A percentile compares a stretch with the other conserved stretches of the same genome.
Evolutionary conservation across 202 grass and related monocot species (phyloP).

Genomic region (Brachypodium distachyon): DNA sequence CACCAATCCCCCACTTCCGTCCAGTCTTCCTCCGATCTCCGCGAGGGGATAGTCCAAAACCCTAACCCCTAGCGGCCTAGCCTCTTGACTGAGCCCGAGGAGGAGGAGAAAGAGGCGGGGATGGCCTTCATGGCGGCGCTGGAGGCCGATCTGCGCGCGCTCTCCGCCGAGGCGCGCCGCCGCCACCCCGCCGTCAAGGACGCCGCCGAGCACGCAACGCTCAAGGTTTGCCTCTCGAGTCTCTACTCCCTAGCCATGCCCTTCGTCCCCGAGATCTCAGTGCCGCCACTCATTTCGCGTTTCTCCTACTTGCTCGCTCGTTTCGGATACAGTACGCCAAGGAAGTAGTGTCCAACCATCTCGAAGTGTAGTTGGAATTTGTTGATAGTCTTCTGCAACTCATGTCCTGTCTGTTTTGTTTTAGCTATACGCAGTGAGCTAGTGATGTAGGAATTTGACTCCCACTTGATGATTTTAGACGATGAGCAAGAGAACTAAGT

Average conservation of each 20-base stretch:
- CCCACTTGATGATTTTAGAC: neutral
- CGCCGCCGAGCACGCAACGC: slow-evolving; percentile 81
- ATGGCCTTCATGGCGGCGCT: slow-evolving; percentile 95
- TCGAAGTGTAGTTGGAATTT: neutral
- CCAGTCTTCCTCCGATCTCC: slow-evolving; percentile 25
- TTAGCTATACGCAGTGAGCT: slow-evolving; percentile 1
- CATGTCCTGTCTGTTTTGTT: neutral
- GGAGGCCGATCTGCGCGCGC: slow-evolving; percentile 97
- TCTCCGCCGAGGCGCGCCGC: slow-evolving; percentile 88
- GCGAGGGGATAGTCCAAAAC: slow-evolving; percentile 14
- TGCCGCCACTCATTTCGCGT: slow-evolving; percentile 11
- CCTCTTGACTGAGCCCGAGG: neutral
- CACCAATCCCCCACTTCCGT: neutral
- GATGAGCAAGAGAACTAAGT: neutral
- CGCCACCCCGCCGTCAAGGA: slow-evolving; percentile 87
- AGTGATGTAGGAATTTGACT: neutral
- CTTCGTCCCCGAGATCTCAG: neutral
- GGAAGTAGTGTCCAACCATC: neutral
- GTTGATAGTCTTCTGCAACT: neutral
- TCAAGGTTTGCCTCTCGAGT: slow-evolving; percentile 57
- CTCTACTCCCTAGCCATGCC: neutral
- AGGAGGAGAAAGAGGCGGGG: slow-evolving; percentile 9
- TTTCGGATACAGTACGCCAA: slow-evolving; percentile 13
- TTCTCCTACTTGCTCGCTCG: neutral
- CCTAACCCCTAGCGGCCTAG: slow-evolving; percentile 36